These are phyloP conservation scores for Auriculariales sp. DNA, from an alignment of 768 basidiomycete genomes.

Conservation along the genomic window DNA sequence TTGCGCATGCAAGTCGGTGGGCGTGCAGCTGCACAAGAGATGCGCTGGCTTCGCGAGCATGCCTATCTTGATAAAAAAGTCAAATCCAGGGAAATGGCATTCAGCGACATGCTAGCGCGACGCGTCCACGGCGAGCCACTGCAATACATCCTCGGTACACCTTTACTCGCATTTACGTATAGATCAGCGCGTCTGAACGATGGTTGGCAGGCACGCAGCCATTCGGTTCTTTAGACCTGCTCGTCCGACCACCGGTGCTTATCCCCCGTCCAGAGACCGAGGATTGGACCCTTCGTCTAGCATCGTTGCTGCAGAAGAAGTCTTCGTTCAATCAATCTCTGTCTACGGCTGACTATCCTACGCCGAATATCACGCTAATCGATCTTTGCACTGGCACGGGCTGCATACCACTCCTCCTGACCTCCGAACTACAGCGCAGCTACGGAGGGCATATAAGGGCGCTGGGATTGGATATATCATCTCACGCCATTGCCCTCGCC, in stretches of 20 bases:
- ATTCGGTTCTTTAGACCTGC: conserved; percentile 71
- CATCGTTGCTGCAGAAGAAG: conserved; percentile 28
- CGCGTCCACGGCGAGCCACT: conserved; percentile 62
- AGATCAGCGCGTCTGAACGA: conserved; percentile 1
- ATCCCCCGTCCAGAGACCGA: conserved; percentile 96
- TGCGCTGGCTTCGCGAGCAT: conserved; percentile 34
- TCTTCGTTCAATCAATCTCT: too few relatives aligned
- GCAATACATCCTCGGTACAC: conserved; percentile 78
- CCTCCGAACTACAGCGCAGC: neutral
- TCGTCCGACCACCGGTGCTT: conserved; percentile 62
- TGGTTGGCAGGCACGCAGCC: conserved; percentile 51
- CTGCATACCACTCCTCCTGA: conserved; percentile 76
- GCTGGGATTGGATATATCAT: conserved; percentile 29
- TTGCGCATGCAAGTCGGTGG: neutral
- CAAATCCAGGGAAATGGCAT: neutral
- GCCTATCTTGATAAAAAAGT: conserved; percentile 7
- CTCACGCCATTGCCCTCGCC: conserved; percentile 52
- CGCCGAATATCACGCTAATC: conserved; percentile 32
- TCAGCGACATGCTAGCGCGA: conserved; percentile 35
- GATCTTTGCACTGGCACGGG: conserved; percentile 92
- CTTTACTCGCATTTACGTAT: conserved; percentile 11
- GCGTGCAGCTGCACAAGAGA: conserved; percentile 19
- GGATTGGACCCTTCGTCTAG: conserved; percentile 55
- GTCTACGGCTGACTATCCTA: conserved; percentile 20
- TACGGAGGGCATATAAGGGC: conserved; percentile 40